Evolutionary conservation across 176 grass and related monocot genomes (phyloP).

Genomic region (Aegilops umbellulata): DNA sequence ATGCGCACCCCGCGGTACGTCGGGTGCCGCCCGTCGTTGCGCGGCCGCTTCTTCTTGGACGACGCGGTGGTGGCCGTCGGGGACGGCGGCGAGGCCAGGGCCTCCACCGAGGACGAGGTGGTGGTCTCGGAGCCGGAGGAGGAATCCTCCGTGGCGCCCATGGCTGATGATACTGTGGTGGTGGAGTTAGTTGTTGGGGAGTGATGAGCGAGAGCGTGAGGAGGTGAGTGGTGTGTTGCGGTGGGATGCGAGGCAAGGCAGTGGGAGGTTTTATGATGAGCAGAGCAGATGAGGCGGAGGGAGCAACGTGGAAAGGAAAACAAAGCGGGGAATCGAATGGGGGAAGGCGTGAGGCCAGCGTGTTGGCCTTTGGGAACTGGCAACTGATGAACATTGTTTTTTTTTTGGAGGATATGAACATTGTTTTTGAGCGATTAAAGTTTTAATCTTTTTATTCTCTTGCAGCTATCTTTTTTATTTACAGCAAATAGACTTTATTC

Average conservation of each 20-base stretch:
- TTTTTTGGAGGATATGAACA: too few species aligned
- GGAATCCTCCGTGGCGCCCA: conserved; percentile 38
- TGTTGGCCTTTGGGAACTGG: not conserved
- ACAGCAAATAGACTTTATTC: too few species aligned
- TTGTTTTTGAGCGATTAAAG: not conserved
- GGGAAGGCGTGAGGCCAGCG: not conserved
- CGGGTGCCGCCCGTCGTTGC: conserved; percentile 63
- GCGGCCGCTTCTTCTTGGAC: conserved; percentile 36
- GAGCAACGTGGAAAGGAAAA: conserved; percentile 22
- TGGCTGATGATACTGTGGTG: not conserved
- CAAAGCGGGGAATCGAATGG: conserved; percentile 15
- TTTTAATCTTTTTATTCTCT: not conserved
- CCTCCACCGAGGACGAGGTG: conserved; percentile 34
- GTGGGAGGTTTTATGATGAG: conserved; percentile 52
- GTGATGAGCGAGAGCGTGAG: conserved; percentile 19
- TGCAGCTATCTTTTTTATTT: too few species aligned
- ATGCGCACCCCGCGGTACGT: conserved; percentile 86
- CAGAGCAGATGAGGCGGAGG: not conserved
- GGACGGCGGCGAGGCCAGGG: conserved; percentile 18
- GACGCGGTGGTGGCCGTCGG: conserved; percentile 21
- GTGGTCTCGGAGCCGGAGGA: conserved; percentile 44
- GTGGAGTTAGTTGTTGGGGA: conserved; percentile 45
- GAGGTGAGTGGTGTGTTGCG: not conserved
- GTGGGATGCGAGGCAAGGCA: not conserved
- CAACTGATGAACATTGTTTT: not conserved